phyloP scores from a whole-genome alignment of 495 filamentous ascomycete species.

The Saxophila tyrrhenica region DNA sequence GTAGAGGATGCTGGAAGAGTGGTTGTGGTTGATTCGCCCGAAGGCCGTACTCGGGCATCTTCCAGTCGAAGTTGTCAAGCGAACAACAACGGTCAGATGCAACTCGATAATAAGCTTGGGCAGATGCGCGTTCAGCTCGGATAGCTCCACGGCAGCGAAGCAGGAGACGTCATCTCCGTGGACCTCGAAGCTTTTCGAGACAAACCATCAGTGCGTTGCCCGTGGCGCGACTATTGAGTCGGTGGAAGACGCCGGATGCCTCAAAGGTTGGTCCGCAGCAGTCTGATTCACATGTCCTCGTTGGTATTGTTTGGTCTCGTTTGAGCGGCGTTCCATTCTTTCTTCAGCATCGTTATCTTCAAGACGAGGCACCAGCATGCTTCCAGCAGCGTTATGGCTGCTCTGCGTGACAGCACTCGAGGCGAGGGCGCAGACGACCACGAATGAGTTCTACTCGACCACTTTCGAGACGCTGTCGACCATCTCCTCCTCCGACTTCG shows the following conservation, averaged over 20 bases:
- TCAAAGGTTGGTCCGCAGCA: neutral
- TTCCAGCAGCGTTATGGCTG: constrained; percentile 12
- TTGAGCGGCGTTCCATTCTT: neutral
- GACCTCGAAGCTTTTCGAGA: neutral
- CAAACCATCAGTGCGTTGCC: neutral
- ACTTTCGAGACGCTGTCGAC: constrained; percentile 8
- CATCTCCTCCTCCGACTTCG: constrained; percentile 11
- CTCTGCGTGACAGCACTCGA: constrained; percentile 9
- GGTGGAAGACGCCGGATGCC: too few relatives aligned
- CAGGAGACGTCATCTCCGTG: neutral
- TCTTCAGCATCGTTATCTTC: too few relatives aligned
- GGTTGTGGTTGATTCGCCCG: too few relatives aligned
- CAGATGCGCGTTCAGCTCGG: too few relatives aligned
- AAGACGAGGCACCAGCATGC: too few relatives aligned
- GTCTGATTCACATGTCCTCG: neutral
- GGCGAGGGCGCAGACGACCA: constrained; percentile 4
- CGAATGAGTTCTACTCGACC: constrained; percentile 4
- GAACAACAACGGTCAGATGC: too few relatives aligned
- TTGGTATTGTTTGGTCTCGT: too few relatives aligned
- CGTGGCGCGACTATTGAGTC: neutral
- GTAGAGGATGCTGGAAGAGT: too few relatives aligned
- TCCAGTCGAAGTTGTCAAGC: too few relatives aligned
- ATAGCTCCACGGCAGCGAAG: too few relatives aligned
- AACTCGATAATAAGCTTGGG: too few relatives aligned
- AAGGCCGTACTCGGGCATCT: too few relatives aligned